phyloP scores from a whole-genome alignment of 2,329 filamentous ascomycete genomes.

The Arthrobotrys sphaeroides region DNA sequence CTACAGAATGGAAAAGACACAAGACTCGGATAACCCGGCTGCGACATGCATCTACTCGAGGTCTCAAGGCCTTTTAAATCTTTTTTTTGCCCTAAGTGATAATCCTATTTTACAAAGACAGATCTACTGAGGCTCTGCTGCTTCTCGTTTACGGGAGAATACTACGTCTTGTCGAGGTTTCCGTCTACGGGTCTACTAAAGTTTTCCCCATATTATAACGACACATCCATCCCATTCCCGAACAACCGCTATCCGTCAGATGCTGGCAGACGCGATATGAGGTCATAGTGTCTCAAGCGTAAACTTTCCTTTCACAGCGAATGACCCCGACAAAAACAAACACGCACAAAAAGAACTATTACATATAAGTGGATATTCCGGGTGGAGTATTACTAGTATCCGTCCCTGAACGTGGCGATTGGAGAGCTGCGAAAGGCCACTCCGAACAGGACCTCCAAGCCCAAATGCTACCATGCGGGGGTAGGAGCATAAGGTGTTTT shows the following conservation, averaged over 20 bases:
- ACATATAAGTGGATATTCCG: conserved; percentile 21
- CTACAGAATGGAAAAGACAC: conserved; percentile 11
- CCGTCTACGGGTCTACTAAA: conserved; percentile 20
- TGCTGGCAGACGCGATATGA: conserved; percentile 19
- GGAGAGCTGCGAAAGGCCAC: conserved; percentile 16
- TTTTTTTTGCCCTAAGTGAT: conserved; percentile 25
- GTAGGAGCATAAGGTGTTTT: conserved; percentile 12
- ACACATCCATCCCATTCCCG: conserved; percentile 7
- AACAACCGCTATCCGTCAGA: conserved; percentile 9
- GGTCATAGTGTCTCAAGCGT: conserved; percentile 31
- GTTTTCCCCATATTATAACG: conserved; percentile 26
- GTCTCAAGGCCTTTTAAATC: neutral
- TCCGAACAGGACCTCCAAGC: conserved; percentile 18
- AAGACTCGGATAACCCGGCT: conserved; percentile 46
- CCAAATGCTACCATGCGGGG: conserved; percentile 30
- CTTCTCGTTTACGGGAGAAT: conserved; percentile 49
- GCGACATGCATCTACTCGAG: conserved; percentile 35
- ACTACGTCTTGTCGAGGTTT: conserved; percentile 32
- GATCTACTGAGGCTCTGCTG: conserved; percentile 48
- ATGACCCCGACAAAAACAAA: conserved; percentile 1
- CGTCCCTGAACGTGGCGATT: conserved; percentile 47
- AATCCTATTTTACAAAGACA: neutral
- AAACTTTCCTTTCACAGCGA: conserved; percentile 32
- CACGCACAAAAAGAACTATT: conserved; percentile 8
- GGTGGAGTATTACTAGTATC: conserved; percentile 28